These are phyloP conservation scores for Triticum aestivum DNA, from an alignment of 176 grass and related monocot species.

Conservation along the genomic window DNA sequence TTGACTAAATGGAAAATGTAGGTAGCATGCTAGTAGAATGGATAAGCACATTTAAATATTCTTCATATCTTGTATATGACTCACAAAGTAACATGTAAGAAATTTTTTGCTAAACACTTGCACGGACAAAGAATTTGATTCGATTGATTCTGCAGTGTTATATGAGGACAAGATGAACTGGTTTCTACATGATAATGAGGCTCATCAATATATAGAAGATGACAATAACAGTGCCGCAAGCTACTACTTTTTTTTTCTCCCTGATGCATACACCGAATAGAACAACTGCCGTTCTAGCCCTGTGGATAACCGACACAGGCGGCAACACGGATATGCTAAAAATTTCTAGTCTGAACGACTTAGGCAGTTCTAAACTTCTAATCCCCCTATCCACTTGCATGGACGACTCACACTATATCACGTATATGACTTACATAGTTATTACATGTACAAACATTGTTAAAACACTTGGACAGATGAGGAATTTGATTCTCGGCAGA, in stretches of 20 bases:
- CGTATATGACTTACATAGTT: too few species aligned
- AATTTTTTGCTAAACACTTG: too few species aligned
- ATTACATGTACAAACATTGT: too few species aligned
- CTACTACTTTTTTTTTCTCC: background rate
- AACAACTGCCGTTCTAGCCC: too few species aligned
- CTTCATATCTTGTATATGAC: background rate
- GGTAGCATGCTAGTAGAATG: too few species aligned
- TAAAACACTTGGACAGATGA: too few species aligned
- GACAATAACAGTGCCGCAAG: background rate
- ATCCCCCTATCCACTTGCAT: background rate
- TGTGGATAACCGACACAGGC: background rate
- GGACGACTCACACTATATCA: too few species aligned
- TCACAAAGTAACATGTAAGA: background rate
- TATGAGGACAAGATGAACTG: background rate
- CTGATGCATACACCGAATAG: too few species aligned
- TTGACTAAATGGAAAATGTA: background rate
- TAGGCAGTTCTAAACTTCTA: background rate
- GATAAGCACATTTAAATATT: background rate
- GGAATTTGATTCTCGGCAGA: too few species aligned
- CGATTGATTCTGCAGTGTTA: background rate
- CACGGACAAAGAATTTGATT: too few species aligned
- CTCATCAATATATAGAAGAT: background rate
- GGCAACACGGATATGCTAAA: background rate
- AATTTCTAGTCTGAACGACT: background rate
- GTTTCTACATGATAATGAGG: background rate